Conservation (phyloP, 257 asterid genomes). For the Jacaranda copaia region DNA sequence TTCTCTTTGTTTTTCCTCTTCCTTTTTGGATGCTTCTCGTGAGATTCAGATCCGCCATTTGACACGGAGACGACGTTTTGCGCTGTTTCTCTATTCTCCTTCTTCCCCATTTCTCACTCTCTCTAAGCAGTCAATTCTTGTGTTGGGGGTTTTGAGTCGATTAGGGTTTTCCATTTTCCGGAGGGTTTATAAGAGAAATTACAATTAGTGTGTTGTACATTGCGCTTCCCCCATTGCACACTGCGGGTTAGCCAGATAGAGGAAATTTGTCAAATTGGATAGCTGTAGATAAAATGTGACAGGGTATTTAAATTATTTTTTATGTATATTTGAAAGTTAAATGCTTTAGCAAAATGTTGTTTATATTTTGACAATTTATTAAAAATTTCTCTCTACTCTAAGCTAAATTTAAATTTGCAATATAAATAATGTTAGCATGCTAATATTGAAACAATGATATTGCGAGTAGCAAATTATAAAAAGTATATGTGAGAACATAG, state of each 20-base stretch:
- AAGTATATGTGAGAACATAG: too few species aligned
- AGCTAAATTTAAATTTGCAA: too few species aligned
- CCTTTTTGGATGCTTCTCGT: constrained; percentile 45
- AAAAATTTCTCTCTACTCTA: too few species aligned
- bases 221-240: constrained; percentile 26
- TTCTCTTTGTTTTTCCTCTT: constrained; percentile 57
- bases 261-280: too few species aligned
- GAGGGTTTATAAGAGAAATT: background rate
- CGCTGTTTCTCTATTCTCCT: constrained; percentile 55
- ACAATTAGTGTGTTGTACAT: background rate
- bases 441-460: background rate
- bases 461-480: background rate
- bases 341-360: too few species aligned
- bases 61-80: constrained; percentile 19
- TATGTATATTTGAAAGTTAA: too few species aligned
- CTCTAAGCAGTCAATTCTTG: background rate
- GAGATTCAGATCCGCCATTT: constrained; percentile 51
- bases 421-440: too few species aligned
- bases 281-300: too few species aligned
- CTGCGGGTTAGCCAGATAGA: background rate
- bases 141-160: constrained; percentile 17
- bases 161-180: constrained; percentile 33
- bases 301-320: too few species aligned
- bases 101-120: constrained; percentile 56
- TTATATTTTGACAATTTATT: too few species aligned